Conservation (phyloP, 2,329 filamentous ascomycete genomes). For the Sarocladiaceae sp. region DNA sequence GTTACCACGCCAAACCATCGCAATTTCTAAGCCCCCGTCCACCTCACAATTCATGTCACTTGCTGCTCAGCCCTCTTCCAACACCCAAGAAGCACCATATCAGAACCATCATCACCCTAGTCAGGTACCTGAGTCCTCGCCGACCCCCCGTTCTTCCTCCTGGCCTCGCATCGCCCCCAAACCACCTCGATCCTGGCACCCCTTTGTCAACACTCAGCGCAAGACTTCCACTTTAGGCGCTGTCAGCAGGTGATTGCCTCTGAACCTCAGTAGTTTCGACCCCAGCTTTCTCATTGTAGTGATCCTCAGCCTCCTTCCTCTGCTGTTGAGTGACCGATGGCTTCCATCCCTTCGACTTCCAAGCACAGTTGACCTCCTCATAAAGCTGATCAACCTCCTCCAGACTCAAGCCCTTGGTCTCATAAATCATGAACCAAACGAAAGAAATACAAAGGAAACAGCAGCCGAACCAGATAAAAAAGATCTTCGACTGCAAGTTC, state of each 20-base stretch:
- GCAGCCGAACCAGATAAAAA: constrained; percentile 71
- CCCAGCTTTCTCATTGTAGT: not conserved
- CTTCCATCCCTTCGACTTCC: constrained; percentile 48
- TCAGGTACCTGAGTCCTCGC: too few species aligned
- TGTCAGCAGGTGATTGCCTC: not conserved
- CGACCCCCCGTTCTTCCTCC: too few species aligned
- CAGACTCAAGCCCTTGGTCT: constrained; percentile 78
- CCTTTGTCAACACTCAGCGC: too few species aligned
- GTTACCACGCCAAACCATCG: too few species aligned
- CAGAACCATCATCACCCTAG: too few species aligned
- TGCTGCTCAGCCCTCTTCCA: too few species aligned
- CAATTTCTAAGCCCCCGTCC: too few species aligned
- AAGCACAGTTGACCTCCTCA: constrained; percentile 52
- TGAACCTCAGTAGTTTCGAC: not conserved
- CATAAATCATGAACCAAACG: constrained; percentile 76
- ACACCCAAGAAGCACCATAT: too few species aligned
- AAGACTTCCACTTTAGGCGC: too few species aligned
- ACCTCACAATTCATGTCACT: too few species aligned
- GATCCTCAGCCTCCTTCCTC: not conserved
- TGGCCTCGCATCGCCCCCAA: too few species aligned
- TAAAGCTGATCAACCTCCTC: constrained; percentile 83
- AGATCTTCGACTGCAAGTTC: constrained; percentile 70
- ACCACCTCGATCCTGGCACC: too few species aligned
- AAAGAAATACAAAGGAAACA: constrained; percentile 69
- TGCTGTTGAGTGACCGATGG: constrained; percentile 18